Conservation (phyloP, 345 rosid species). For the Populus nigra region DNA sequence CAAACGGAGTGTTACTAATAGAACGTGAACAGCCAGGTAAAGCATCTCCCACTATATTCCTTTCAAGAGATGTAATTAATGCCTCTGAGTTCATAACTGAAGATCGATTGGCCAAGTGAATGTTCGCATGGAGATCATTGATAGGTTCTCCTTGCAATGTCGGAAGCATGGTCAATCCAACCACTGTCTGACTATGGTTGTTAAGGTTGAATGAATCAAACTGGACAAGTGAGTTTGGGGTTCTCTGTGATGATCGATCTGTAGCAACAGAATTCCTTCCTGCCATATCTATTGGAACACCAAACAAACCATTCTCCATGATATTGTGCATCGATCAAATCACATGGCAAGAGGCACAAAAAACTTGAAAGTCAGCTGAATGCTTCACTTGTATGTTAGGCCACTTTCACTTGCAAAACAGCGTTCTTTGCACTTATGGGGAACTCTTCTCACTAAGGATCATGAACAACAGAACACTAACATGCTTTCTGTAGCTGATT, state of each 20-base stretch:
- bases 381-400: not conserved
- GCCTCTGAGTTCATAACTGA: slow-evolving; percentile 23
- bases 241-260: slow-evolving; percentile 27
- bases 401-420: not conserved
- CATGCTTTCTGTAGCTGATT: not conserved
- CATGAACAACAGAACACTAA: not conserved
- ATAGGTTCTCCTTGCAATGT: slow-evolving; percentile 37
- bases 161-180: slow-evolving; percentile 26
- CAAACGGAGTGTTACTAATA: slow-evolving; percentile 20
- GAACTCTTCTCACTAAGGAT: not conserved
- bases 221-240: slow-evolving; percentile 26
- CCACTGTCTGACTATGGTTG: slow-evolving; percentile 27
- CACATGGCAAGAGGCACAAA: slow-evolving; percentile 3
- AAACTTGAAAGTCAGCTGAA: slow-evolving; percentile 7
- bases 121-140: slow-evolving; percentile 12
- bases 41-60: slow-evolving; percentile 21
- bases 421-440: not conserved
- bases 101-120: slow-evolving; percentile 17
- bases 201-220: slow-evolving; percentile 30
- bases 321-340: not conserved
- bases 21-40: slow-evolving; percentile 16
- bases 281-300: slow-evolving; percentile 35
- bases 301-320: slow-evolving; percentile 51
- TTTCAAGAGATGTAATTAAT: slow-evolving; percentile 26
- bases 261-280: slow-evolving; percentile 32